Evolutionary conservation across 2,329 filamentous ascomycete genomes (phyloP).

Genomic region (Epichloe sylvatica): DNA sequence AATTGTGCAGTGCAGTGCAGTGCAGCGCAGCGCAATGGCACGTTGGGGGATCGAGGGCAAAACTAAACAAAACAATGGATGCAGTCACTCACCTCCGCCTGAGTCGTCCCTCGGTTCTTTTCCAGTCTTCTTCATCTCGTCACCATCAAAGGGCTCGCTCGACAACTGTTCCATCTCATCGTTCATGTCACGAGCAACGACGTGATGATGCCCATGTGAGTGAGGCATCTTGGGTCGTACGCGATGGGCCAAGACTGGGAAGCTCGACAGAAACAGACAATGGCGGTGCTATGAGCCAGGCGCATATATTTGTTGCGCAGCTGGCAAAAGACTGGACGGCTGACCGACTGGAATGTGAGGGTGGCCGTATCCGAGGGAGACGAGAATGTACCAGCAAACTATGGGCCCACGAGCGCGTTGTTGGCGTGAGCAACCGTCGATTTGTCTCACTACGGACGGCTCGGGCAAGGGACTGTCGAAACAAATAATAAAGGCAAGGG

Average conservation of each 20-base stretch:
- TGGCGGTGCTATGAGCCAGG: not conserved
- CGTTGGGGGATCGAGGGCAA: not conserved
- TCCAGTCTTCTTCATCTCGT: not conserved
- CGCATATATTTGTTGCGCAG: constrained; percentile 8
- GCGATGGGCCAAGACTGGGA: not conserved
- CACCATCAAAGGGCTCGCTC: not conserved
- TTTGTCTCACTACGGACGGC: constrained; percentile 6
- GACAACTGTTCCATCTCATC: constrained; percentile 1
- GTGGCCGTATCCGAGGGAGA: constrained; percentile 12
- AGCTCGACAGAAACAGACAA: not conserved
- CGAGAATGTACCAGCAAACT: constrained; percentile 14
- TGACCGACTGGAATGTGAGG: constrained; percentile 16
- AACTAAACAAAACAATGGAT: not conserved
- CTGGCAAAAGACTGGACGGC: constrained; percentile 2
- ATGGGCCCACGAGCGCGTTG: constrained; percentile 12
- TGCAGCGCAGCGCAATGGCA: not conserved
- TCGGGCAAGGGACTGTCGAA: not conserved
- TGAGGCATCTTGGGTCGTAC: constrained; percentile 16
- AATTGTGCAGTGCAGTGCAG: not conserved
- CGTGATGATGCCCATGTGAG: constrained; percentile 16
- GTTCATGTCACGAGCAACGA: not conserved
- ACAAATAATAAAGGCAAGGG: constrained; percentile 1
- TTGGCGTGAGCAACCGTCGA: constrained; percentile 5
- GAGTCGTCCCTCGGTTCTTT: not conserved
- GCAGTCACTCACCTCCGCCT: constrained; percentile 1